These are phyloP conservation scores for Pseudogymnoascus pannorum DNA, from an alignment of 2,329 filamentous ascomycete genomes.

Conservation along the genomic window DNA sequence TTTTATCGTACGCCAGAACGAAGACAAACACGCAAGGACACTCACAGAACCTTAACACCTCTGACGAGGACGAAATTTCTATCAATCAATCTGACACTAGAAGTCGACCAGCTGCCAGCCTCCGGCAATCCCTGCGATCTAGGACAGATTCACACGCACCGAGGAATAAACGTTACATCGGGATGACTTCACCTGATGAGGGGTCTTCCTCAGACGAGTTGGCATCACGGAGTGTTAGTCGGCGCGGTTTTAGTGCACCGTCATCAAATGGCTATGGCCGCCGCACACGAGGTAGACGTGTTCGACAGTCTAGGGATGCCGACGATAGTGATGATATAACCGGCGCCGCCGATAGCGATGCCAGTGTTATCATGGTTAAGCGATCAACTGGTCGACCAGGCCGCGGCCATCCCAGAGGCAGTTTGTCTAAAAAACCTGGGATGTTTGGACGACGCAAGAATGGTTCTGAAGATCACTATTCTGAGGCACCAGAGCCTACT, in stretches of 20 bases:
- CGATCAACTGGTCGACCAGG: constrained; percentile 8
- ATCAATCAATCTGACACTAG: neutral
- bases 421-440: neutral
- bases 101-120: neutral
- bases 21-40: neutral
- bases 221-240: neutral
- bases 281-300: neutral
- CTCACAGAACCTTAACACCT: neutral
- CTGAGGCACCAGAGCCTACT: constrained; percentile 21
- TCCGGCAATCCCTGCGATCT: neutral
- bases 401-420: constrained; percentile 12
- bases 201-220: neutral
- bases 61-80: neutral
- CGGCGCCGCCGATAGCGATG: neutral
- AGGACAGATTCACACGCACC: constrained; percentile 1
- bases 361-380: neutral
- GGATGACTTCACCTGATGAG: neutral
- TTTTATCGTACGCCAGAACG: constrained; percentile 12
- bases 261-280: neutral
- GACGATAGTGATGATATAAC: neutral
- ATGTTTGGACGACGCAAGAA: neutral
- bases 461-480: constrained; percentile 9
- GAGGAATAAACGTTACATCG: neutral
- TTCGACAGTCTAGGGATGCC: neutral
- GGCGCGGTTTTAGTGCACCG: neutral